Evolutionary conservation across 148 eudicot species (phyloP), one percentile per base, ranked within the genome.

Genomic region (Tetragonia tetragonoides): DNA sequence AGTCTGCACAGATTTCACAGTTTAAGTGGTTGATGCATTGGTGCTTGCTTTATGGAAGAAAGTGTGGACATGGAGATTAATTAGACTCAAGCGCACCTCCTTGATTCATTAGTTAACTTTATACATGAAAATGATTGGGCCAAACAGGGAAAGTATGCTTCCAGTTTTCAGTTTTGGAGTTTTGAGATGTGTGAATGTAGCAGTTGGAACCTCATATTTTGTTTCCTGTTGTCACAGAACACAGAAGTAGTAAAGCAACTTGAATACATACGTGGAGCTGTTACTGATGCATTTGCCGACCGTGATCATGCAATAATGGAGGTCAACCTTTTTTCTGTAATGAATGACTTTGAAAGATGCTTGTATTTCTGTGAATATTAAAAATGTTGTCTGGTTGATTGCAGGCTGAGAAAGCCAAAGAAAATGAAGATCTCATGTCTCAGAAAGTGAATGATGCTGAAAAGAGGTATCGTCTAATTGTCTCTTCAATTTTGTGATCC

Each of bases 381-480:
- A 80, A 81, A 47, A 51, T 57, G 66, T 42, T 81, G 7, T 62
- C 41, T 89, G 78, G 67, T 66, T 82, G 49, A 61, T 66, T 39
- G 83, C 85, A 95, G 99, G 97, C 99, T 23, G 97, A 60, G 83
- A 89, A 92, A 72, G 91, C 95, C 3, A 94, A 88, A 87, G 98
- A 94, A 79, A 89, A 85, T 77, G 95, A 83, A 84, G 99, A 93
- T 77, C 28, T 79, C 70, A 79, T 89, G 87, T 86, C 86, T 51
- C 85, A 88, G 75, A 88, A 93, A 81, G 64, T 90, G 68, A 72
- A 81, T 53, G 86, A 84, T 57, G 80, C 79, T 64, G 86, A 88
- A 82, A 86, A 49, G 75, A 90, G 91, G 99, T 95, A 87, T 23
- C 28, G 70, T 47, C 47, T 42, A 38, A 21, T 37, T 73, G 66